A percentile compares a stretch with the other conserved stretches of the same genome.
These are phyloP conservation scores for Jackrogersella multiformis DNA, from an alignment of 495 filamentous ascomycete species.

Conservation along the genomic window DNA sequence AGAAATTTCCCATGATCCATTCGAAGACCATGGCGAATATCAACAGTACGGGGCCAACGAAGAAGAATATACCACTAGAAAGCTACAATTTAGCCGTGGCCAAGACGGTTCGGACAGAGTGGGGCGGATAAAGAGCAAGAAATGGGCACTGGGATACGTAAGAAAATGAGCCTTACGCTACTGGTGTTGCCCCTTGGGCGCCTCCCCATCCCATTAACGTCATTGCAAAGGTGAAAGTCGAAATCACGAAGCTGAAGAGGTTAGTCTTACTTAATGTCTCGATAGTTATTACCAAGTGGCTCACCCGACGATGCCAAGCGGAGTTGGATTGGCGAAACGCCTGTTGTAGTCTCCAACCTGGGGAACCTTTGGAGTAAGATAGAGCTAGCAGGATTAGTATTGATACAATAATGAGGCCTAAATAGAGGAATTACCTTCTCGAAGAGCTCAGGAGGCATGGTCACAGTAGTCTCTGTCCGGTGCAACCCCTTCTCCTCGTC, in stretches of 20 bases:
- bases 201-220: constrained; percentile 66
- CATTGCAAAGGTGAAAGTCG: constrained; percentile 56
- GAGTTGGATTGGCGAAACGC: constrained; percentile 64
- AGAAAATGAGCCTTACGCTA: constrained; percentile 50
- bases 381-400: constrained; percentile 48
- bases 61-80: constrained; percentile 64
- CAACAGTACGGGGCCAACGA: constrained; percentile 61
- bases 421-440: constrained; percentile 54
- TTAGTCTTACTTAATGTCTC: background rate
- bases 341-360: constrained; percentile 58
- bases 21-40: constrained; percentile 59
- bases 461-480: constrained; percentile 51
- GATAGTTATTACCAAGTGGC: background rate
- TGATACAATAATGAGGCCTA: background rate
- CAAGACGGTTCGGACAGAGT: constrained; percentile 25
- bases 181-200: constrained; percentile 55
- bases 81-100: constrained; percentile 22
- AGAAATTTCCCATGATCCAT: constrained; percentile 64
- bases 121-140: background rate
- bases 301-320: constrained; percentile 63
- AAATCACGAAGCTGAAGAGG: constrained; percentile 59
- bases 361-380: constrained; percentile 63
- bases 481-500: constrained; percentile 55
- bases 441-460: constrained; percentile 64
- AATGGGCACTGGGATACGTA: background rate